Base-by-base conservation (phyloP, 2,329 filamentous ascomycete species). In the Emmonsiellopsis sp. region DNA sequence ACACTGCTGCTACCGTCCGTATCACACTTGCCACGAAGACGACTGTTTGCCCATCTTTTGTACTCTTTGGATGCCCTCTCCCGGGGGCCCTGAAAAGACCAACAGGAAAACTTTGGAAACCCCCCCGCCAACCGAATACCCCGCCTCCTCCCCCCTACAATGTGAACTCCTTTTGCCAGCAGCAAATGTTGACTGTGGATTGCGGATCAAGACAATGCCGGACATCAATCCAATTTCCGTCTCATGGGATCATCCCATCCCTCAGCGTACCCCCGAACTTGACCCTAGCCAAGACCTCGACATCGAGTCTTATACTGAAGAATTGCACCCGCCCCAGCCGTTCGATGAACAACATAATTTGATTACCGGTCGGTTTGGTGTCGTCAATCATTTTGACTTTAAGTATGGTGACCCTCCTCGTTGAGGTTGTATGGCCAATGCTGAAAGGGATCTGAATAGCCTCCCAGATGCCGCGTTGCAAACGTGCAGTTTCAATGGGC, bases 391-490 rank as follows among this genome's bases (percentile, higher is more conserved):
- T 52, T n/a, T 50, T 50, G 35, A 52, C 32, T 45, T 45, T 35
- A 45, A 52, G 50, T 52, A 52, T 45, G 50, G 31, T 43, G 38
- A 37, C 41, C 41, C 15, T 38, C 7, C 16, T 45, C 30, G 50
- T 15, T 52, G 16, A 38, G 15, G 50, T 44, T 34, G 32, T 45
- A 45, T 44, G 15, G 32, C 48, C 26, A 52, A 52, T 52, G 50
- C 50, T 52, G 50, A 52, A 52, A 40, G 50, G 26, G n/a, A 42
- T 52, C 50, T 45, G 15, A 44, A 52, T 31, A 52, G 50, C 31
- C 30, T 38, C 30, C 32, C 50, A 45, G 38, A 38, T 45, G 32
- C 30, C 41, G 44, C 15, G 26, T 11, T 11, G 13, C 50, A 44
- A 52, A 3, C 41, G 37, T 45, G 41, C 31, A 30, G 2, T 11